Percentiles rank a stretch among this genome's conserved stretches.
Evolutionary conservation across 805 yeast species (phyloP).

Genomic region (Candida ficus): DNA sequence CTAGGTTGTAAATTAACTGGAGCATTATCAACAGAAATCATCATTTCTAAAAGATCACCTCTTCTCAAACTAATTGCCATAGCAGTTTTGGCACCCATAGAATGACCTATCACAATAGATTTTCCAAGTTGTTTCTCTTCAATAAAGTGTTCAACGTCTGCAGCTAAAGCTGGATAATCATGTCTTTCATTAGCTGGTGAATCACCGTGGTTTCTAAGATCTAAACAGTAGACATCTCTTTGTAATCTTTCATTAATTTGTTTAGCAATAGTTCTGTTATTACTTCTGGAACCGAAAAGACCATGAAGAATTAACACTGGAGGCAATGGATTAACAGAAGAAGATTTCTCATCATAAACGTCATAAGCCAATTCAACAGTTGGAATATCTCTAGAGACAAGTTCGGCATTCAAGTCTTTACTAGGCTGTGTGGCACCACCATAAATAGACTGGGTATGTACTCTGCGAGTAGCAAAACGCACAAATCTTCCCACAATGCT

Average conservation of each 20-base stretch:
- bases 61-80: slow-evolving; percentile 77
- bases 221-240: slow-evolving; percentile 64
- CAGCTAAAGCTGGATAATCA: slow-evolving; percentile 76
- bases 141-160: slow-evolving; percentile 78
- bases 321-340: slow-evolving; percentile 27
- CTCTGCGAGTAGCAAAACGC: neutral
- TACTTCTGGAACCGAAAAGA: slow-evolving; percentile 77
- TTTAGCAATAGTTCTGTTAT: slow-evolving; percentile 75
- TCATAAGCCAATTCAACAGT: slow-evolving; percentile 56
- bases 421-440: slow-evolving; percentile 1
- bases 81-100: slow-evolving; percentile 93
- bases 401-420: slow-evolving; percentile 22
- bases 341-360: slow-evolving; percentile 29
- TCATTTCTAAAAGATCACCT: slow-evolving; percentile 54
- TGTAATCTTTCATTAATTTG: slow-evolving; percentile 41
- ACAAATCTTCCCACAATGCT: neutral
- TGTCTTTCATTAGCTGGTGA: slow-evolving; percentile 73
- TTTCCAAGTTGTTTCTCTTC: slow-evolving; percentile 29
- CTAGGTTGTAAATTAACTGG: slow-evolving; percentile 64
- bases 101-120: slow-evolving; percentile 72
- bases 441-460: slow-evolving; percentile 1
- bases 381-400: slow-evolving; percentile 33
- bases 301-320: slow-evolving; percentile 87
- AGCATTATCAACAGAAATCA: slow-evolving; percentile 85
- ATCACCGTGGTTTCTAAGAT: slow-evolving; percentile 88